Percentiles rank a stretch among this genome's conserved stretches.
Evolutionary conservation across 202 grass and related monocot species (phyloP).

Genomic region (Carex arenaria): DNA sequence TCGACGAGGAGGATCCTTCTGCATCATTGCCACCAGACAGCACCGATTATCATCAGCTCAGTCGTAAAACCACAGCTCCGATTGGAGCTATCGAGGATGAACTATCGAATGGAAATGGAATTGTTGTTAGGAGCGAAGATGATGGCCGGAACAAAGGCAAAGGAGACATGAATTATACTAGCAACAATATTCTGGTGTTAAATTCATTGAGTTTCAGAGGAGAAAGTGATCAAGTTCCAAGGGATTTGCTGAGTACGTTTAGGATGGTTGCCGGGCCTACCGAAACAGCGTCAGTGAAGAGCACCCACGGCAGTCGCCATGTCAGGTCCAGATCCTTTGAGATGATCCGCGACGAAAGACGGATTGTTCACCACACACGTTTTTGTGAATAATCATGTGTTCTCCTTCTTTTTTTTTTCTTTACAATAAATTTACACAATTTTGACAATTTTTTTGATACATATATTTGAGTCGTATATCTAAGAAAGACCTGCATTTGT

Average conservation of each 20-base stretch:
- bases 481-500: too few relatives aligned
- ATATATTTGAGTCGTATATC: background rate
- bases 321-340: slow-evolving; percentile 1
- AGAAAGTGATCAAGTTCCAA: background rate
- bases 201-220: slow-evolving; percentile 15
- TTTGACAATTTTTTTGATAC: background rate
- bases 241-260: background rate
- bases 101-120: background rate
- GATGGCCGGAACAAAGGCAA: background rate
- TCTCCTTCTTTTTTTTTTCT: background rate
- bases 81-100: background rate
- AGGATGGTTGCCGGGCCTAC: background rate
- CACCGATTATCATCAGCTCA: background rate
- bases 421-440: background rate
- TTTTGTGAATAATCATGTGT: background rate
- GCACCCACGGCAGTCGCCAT: background rate
- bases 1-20: slow-evolving; percentile 1
- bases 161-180: background rate
- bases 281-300: background rate
- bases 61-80: background rate
- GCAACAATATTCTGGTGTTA: background rate
- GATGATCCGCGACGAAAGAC: slow-evolving; percentile 6
- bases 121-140: background rate
- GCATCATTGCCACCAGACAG: background rate
- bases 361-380: background rate